Base-by-base conservation (phyloP, 2,329 filamentous ascomycete species). In the Botrytis squamosa region DNA sequence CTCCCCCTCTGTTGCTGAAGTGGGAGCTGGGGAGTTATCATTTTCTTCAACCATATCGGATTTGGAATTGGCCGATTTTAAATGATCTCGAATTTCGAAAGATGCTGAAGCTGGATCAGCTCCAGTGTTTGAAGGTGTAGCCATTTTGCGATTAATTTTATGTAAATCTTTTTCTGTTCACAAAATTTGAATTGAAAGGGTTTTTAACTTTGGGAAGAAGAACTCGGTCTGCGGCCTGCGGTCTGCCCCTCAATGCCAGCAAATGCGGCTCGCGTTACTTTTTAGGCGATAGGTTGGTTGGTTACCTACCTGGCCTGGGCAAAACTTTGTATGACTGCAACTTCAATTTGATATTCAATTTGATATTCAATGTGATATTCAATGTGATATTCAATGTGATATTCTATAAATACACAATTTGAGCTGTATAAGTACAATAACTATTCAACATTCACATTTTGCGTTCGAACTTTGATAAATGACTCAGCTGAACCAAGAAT, bases 21-120 rank as follows among this genome's bases (percentile, higher is more conserved):
- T 77, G 57, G 74, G 75, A 72, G 79, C 77, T 77, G 79, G 76
- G 75, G 77, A 73, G 72, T 79, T 72, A 66, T 79, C 76, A 76
- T 78, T 78, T 75, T 78, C 74, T 72, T 77, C 76, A 71, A 77
- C 76, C 70, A 65, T 70, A 74, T 78, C 76, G 69, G 75, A 29
- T 65, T 76, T 74, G 46, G 74, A 70, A 67, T 74, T 75, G 40
- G 66, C 20, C 36, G 70, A 72, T 20, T 69, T 62, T 38, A 49
- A 71, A 33, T 75, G 74, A 29, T 75, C 75, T 65, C 73, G 72
- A 49, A 67, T 74, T 42, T 74, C 55, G n/a, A 71, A 74, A 16
- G 73, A 44, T 57, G 64, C 70, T 29, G 72, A 36, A 60, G 57
- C 71, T 71, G 74, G 44, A 65, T 79, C 74, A 74, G 73, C 74